phyloP scores from a whole-genome alignment of 371 early-diverging fungal genomes.

The Mucor saturninus region DNA sequence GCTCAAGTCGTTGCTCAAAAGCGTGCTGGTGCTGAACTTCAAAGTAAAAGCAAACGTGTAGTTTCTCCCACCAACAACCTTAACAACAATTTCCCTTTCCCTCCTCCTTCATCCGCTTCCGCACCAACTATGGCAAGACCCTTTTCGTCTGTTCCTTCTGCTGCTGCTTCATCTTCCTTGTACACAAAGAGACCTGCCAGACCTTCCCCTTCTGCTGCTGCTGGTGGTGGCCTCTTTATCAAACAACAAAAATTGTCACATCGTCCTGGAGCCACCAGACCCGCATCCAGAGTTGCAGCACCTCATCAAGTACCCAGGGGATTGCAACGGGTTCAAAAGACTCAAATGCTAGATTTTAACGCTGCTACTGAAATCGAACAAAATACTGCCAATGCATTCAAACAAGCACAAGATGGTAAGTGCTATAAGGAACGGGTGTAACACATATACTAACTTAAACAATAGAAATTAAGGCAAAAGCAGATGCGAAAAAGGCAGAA shows the following conservation, averaged over 20 bases:
- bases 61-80: conserved; percentile 14
- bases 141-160: conserved; percentile 9
- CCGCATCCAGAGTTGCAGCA: background rate
- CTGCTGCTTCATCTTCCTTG: conserved; percentile 13
- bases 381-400: conserved; percentile 12
- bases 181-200: conserved; percentile 21
- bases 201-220: conserved; percentile 9
- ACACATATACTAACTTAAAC: background rate
- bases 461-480: conserved; percentile 18
- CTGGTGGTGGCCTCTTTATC: conserved; percentile 22
- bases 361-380: conserved; percentile 29
- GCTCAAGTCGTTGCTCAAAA: conserved; percentile 23
- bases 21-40: conserved; percentile 23
- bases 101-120: conserved; percentile 1
- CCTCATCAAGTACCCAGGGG: conserved; percentile 24
- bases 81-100: conserved; percentile 20
- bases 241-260: conserved; percentile 8
- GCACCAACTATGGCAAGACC: background rate
- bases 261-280: too few species aligned
- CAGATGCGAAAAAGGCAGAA: conserved; percentile 16
- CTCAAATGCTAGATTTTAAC: conserved; percentile 34
- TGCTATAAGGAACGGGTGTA: too few species aligned
- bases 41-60: conserved; percentile 15
- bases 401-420: conserved; percentile 30
- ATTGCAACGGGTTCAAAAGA: conserved; percentile 24